Evolutionary conservation across 352 stramenopile genomes (phyloP).

Genomic region (Phytophthora crassamura): DNA sequence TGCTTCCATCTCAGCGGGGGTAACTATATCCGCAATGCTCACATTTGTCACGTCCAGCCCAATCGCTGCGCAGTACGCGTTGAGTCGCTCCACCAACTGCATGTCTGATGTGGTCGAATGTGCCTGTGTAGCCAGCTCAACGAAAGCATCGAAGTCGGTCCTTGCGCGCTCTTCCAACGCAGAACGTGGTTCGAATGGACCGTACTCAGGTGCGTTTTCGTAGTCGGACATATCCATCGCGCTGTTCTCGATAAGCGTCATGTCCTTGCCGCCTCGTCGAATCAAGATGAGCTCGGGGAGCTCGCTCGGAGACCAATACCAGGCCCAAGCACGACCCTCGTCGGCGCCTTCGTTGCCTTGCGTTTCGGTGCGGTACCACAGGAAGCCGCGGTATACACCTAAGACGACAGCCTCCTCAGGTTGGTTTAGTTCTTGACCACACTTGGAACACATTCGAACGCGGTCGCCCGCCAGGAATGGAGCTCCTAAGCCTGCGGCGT

Average conservation of each 20-base stretch:
- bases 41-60: constrained; percentile 88
- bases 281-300: constrained; percentile 84
- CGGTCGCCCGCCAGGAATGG: constrained; percentile 94
- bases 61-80: constrained; percentile 79
- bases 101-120: constrained; percentile 80
- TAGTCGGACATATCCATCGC: constrained; percentile 68
- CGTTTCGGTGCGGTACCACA: constrained; percentile 97
- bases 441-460: constrained; percentile 94
- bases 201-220: constrained; percentile 40
- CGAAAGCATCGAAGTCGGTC: constrained; percentile 62
- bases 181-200: constrained; percentile 53
- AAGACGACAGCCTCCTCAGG: constrained; percentile 97
- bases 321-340: constrained; percentile 93
- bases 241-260: constrained; percentile 86
- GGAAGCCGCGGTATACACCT: constrained; percentile 89
- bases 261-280: constrained; percentile 84
- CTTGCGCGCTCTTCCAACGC: constrained; percentile 56
- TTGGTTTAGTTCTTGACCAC: constrained; percentile 95
- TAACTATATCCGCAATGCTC: constrained; percentile 66
- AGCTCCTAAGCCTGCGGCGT: constrained; percentile 84
- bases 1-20: constrained; percentile 37
- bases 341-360: constrained; percentile 96
- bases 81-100: constrained; percentile 87
- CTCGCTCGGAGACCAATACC: constrained; percentile 96
- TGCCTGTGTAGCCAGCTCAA: constrained; percentile 61